Conservation (phyloP, 257 asterid species). For the Solanum bulbocastanum region DNA sequence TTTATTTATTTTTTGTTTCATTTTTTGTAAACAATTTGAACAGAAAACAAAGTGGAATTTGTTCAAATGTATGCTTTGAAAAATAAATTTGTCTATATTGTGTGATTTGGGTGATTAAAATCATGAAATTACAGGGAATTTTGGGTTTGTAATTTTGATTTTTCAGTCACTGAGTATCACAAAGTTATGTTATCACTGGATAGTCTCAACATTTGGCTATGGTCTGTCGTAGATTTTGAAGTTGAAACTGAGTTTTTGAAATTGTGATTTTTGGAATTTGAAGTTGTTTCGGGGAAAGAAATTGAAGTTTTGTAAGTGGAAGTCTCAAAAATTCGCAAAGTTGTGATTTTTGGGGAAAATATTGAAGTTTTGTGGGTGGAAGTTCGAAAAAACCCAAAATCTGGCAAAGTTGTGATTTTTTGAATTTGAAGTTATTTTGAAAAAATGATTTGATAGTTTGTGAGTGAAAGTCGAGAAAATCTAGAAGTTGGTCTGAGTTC, state of each 20-base stretch:
- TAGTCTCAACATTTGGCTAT: not conserved
- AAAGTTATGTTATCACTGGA: not conserved
- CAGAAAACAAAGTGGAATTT: not conserved
- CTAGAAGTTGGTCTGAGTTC: not conserved
- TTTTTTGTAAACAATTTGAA: not conserved
- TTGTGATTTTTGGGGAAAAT: not conserved
- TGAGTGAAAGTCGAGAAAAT: not conserved
- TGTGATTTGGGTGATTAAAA: not conserved
- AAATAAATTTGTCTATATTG: not conserved
- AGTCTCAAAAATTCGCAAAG: not conserved
- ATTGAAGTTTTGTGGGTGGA: not conserved
- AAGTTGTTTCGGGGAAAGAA: not conserved
- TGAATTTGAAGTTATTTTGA: not conserved
- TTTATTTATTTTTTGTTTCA: not conserved
- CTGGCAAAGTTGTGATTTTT: not conserved
- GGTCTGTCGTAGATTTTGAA: not conserved
- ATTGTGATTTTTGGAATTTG: not conserved
- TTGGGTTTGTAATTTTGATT: not conserved
- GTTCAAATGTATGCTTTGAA: not conserved
- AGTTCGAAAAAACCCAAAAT: not conserved
- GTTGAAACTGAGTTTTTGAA: not conserved
- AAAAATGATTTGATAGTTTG: not conserved
- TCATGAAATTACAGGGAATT: not conserved
- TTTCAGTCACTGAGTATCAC: not conserved
- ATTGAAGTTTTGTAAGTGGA: not conserved